phyloP scores from a whole-genome alignment of 2,329 filamentous ascomycete genomes.

The Neophaeococcomyces aloes region DNA sequence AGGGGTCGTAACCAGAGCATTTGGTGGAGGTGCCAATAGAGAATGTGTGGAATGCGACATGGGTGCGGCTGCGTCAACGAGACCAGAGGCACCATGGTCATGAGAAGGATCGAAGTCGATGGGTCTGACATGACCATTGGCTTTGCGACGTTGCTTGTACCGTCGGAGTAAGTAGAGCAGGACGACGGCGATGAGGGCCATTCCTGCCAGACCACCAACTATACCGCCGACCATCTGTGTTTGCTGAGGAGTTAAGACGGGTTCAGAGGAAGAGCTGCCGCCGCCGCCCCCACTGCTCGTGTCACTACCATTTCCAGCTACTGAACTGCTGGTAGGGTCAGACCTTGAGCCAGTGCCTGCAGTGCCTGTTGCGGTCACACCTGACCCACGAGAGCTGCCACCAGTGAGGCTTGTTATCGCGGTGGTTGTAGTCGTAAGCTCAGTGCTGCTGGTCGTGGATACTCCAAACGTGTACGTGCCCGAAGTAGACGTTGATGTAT shows the following conservation, averaged over 20 bases:
- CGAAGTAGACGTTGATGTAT: constrained; percentile 3
- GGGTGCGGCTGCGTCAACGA: constrained; percentile 22
- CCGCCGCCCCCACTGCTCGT: constrained; percentile 19
- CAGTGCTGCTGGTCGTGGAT: neutral
- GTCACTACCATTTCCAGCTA: constrained; percentile 17
- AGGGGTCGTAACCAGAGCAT: constrained; percentile 29
- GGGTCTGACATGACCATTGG: constrained; percentile 21
- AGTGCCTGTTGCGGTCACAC: neutral
- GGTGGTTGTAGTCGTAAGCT: too few relatives aligned
- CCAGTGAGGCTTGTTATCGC: constrained; percentile 4
- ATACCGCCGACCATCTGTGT: constrained; percentile 50
- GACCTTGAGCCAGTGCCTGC: constrained; percentile 9
- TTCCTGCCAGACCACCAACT: constrained; percentile 51
- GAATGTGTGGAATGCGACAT: constrained; percentile 18
- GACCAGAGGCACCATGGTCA: neutral
- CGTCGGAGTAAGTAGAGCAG: constrained; percentile 44
- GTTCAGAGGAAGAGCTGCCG: constrained; percentile 4
- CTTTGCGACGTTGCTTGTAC: constrained; percentile 32
- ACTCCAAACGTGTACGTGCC: neutral
- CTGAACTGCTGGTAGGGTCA: constrained; percentile 10
- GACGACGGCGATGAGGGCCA: constrained; percentile 41
- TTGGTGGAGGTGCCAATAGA: constrained; percentile 22
- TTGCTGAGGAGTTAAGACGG: constrained; percentile 28
- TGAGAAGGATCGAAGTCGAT: constrained; percentile 6
- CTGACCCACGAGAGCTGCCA: constrained; percentile 4